These are phyloP conservation scores for Hawksworthiomyces lignivorus DNA, from an alignment of 2,329 filamentous ascomycete species.

Conservation along the genomic window DNA sequence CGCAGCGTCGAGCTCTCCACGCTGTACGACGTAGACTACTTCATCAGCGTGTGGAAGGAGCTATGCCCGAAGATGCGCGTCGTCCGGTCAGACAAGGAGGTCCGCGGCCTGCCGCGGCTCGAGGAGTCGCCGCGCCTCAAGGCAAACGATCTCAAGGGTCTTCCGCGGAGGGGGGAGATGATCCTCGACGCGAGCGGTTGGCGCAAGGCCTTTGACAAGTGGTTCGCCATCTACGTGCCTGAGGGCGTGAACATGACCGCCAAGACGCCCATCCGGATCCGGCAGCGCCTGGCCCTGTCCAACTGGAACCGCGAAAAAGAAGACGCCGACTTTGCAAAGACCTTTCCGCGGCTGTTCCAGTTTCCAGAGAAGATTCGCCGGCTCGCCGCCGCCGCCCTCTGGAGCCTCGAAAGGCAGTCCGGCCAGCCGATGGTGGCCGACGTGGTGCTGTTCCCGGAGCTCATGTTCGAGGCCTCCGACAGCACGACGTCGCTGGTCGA, in stretches of 20 bases:
- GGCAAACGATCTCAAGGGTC: constrained; percentile 6
- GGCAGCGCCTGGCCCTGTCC: constrained; percentile 7
- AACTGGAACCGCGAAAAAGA: constrained; percentile 8
- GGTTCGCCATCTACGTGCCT: constrained; percentile 4
- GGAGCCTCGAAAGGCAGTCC: constrained; percentile 5
- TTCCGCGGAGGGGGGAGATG: constrained; percentile 12
- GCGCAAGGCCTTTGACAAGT: constrained; percentile 13
- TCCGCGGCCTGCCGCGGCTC: constrained; percentile 5
- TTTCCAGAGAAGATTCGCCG: neutral
- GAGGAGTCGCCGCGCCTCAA: constrained; percentile 3
- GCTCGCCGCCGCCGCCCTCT: constrained; percentile 6
- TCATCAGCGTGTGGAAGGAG: constrained; percentile 10
- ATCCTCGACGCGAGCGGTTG: constrained; percentile 15
- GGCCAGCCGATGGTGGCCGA: constrained; percentile 5
- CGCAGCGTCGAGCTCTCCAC: constrained; percentile 9
- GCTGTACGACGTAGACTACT: constrained; percentile 13
- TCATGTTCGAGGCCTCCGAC: neutral
- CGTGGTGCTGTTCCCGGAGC: constrained; percentile 7
- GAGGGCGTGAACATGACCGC: constrained; percentile 3
- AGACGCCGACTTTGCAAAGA: neutral
- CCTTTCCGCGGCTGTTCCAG: neutral
- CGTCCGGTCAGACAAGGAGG: constrained; percentile 8
- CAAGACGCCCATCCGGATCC: constrained; percentile 10
- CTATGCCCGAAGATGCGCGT: constrained; percentile 15
- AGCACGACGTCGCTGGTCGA: neutral